Conservation (phyloP, 208 protist genomes). For the Crithidia expoeki region DNA sequence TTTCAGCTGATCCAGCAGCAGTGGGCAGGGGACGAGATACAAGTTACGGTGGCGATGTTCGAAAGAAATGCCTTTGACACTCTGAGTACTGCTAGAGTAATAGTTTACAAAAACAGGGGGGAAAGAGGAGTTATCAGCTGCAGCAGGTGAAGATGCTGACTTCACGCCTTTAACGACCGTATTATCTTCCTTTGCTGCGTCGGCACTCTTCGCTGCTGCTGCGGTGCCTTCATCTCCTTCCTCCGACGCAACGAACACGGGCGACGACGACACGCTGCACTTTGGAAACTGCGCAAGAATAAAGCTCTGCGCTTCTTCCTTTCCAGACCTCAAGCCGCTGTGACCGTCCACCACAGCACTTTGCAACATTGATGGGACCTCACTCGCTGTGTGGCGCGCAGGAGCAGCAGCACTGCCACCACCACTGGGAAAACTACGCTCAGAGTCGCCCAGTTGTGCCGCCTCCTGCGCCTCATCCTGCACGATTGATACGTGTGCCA, state of each 20-base stretch:
- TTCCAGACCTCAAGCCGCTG: not conserved
- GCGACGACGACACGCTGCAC: not conserved
- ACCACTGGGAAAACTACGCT: not conserved
- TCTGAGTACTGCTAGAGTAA: not conserved
- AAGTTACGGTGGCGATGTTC: not conserved
- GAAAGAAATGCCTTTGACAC: not conserved
- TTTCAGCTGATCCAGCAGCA: not conserved
- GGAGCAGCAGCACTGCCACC: not conserved
- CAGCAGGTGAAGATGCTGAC: not conserved
- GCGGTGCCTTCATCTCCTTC: not conserved
- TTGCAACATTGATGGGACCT: not conserved
- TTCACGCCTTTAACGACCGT: not conserved
- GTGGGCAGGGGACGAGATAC: not conserved
- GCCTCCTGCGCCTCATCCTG: conserved; percentile 22
- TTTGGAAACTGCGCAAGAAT: conserved; percentile 5
- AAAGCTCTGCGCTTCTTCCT: not conserved
- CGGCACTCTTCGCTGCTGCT: not conserved
- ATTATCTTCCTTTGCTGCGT: not conserved
- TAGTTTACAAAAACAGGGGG: not conserved
- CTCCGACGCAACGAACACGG: not conserved
- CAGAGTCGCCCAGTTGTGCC: not conserved
- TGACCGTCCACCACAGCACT: not conserved
- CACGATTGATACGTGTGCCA: conserved; percentile 17
- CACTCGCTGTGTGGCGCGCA: not conserved
- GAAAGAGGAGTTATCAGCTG: not conserved